Base-by-base conservation (phyloP, 495 filamentous ascomycete genomes). In the Penicillium samsonianum region DNA sequence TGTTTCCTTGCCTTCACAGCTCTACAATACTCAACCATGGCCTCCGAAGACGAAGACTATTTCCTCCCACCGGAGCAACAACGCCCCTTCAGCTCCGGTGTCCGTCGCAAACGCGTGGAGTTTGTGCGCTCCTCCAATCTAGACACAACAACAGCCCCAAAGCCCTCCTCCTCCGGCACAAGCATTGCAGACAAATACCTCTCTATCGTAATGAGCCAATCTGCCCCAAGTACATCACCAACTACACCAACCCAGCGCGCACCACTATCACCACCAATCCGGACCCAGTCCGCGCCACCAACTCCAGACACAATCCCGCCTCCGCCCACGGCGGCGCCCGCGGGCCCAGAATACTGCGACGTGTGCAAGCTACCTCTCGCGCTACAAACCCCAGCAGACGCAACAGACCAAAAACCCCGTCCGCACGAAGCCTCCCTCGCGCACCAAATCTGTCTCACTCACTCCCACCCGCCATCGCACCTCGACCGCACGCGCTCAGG, bases 381-480 rank as follows among this genome's bases (percentile, higher is more conserved):
- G 30, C 28, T 61, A n/a, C 17, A 45, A 25, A 35, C 45, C 7
- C 17, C 19, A 17, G 17, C 46, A 30, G 33, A 45, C 33, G 14
- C 20, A 22, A 50, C 50, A 38, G 35, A 40, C 33, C 40, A 33
- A 38, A 44, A 44, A 12, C 52, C 56, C 23, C 57, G 58, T 25
- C 75, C 78, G 1, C 92, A 96, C 68, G 82, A 88, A 70, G 80
- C 82, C 6, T 88, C 87, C 12, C 78, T 95, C 55, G 87, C 88
- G 0, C 92, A 97, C 63, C 92, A 96, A 77, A 76, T 90, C 42
- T 90, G 85, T 61, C 80, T 96, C 2, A 64, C 80, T 16, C 90
- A 96, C 65, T 92, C 90, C 0, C 84, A 92, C 62, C 90, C 92
- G 1, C 93, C 93, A 2, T 96, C 91, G 0, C 82, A 88, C 53